These are phyloP conservation scores for Thymus mandschuricus DNA, from an alignment of 257 asterid genomes.

Conservation along the genomic window DNA sequence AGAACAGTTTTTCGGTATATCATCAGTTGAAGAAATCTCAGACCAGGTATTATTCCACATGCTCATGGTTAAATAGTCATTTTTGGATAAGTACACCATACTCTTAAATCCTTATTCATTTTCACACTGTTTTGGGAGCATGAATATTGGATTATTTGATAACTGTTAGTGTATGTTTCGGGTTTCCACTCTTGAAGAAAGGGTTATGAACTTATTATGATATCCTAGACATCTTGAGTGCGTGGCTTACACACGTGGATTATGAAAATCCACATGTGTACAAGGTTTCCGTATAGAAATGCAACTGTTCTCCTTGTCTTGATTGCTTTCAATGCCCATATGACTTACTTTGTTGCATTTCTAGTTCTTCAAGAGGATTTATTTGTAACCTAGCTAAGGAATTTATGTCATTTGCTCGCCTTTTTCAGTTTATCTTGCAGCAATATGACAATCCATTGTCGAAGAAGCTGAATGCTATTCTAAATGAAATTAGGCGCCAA, in stretches of 20 bases:
- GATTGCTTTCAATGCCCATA: slow-evolving; percentile 6
- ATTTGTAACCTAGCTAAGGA: neutral
- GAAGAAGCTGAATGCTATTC: slow-evolving; percentile 74
- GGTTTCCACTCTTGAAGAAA: slow-evolving; percentile 16
- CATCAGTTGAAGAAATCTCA: slow-evolving; percentile 81
- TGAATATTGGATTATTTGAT: neutral
- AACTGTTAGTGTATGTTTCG: neutral
- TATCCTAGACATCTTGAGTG: neutral
- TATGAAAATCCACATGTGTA: neutral
- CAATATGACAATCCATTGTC: slow-evolving; percentile 81
- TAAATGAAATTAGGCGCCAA: slow-evolving; percentile 90
- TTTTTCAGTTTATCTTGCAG: slow-evolving; percentile 70
- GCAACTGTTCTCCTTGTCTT: slow-evolving; percentile 6
- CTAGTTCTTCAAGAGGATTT: neutral
- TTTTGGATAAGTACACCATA: slow-evolving; percentile 4
- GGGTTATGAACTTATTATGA: neutral
- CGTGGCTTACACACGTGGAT: neutral
- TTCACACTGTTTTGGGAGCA: slow-evolving; percentile 17
- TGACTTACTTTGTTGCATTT: neutral
- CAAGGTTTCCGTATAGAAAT: neutral
- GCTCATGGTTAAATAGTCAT: slow-evolving; percentile 5
- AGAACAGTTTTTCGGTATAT: slow-evolving; percentile 63
- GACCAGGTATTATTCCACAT: slow-evolving; percentile 57
- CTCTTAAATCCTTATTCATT: slow-evolving; percentile 15
- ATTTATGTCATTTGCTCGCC: slow-evolving; percentile 12